phyloP scores from a whole-genome alignment of 2,329 filamentous ascomycete genomes.

The Volutella citrinella region DNA sequence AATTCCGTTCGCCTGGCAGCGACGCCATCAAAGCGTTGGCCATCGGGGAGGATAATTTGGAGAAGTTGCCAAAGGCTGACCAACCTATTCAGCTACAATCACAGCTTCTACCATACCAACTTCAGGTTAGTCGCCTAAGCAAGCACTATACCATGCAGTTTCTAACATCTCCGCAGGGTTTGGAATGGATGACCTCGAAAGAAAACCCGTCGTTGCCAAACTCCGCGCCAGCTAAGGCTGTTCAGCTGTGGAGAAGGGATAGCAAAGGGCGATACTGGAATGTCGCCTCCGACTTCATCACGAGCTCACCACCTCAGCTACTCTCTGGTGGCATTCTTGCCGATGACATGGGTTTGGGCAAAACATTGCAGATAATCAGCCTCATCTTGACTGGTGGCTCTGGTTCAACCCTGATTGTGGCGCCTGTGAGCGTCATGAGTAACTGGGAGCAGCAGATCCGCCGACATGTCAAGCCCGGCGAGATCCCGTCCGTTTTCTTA shows the following conservation, averaged over 20 bases:
- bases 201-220: conserved; percentile 67
- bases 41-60: conserved; percentile 66
- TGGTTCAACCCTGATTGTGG: conserved; percentile 73
- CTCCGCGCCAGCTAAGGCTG: conserved; percentile 52
- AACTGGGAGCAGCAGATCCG: conserved; percentile 84
- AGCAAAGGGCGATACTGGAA: conserved; percentile 56
- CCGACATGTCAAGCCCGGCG: conserved; percentile 64
- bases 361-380: conserved; percentile 83
- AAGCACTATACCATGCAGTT: neutral
- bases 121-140: conserved; percentile 42
- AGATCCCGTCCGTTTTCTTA: conserved; percentile 63
- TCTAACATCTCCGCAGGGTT: conserved; percentile 50
- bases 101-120: conserved; percentile 74
- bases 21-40: conserved; percentile 69
- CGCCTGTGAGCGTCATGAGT: conserved; percentile 82
- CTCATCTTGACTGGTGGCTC: conserved; percentile 60
- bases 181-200: conserved; percentile 77
- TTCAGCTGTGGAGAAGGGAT: conserved; percentile 75
- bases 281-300: conserved; percentile 58
- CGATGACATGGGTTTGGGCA: conserved; percentile 91
- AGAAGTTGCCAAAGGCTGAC: conserved; percentile 67
- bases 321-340: conserved; percentile 78
- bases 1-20: conserved; percentile 61
- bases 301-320: conserved; percentile 54
- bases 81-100: conserved; percentile 66